Evolutionary conservation across 768 basidiomycete genomes (phyloP).

Genomic region (Hebeloma cylindrosporum): DNA sequence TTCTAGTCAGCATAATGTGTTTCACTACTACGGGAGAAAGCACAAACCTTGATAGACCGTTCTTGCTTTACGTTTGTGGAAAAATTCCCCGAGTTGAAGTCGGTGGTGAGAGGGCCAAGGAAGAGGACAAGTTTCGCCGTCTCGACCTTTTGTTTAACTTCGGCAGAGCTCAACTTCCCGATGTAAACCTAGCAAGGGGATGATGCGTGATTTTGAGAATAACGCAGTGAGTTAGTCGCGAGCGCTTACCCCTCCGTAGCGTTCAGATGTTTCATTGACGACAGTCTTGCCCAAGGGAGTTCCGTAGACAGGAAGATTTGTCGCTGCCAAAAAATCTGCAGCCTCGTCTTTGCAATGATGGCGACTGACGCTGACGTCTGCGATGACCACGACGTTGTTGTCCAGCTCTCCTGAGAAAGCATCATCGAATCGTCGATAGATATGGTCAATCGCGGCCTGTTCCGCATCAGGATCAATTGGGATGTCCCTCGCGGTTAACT

Average conservation of each 20-base stretch:
- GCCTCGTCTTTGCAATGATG: conserved; percentile 12
- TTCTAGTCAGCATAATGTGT: neutral
- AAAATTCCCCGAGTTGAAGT: conserved; percentile 15
- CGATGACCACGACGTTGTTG: conserved; percentile 9
- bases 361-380: conserved; percentile 12
- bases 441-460: conserved; percentile 8
- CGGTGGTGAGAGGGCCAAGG: conserved; percentile 10
- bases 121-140: conserved; percentile 11
- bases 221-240: neutral
- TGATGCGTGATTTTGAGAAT: neutral
- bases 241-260: conserved; percentile 14
- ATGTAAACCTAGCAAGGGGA: conserved; percentile 5
- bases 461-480: conserved; percentile 7
- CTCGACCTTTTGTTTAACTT: conserved; percentile 13
- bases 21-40: neutral
- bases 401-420: conserved; percentile 3
- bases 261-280: conserved; percentile 10
- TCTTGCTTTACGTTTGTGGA: conserved; percentile 7
- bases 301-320: conserved; percentile 13
- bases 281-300: conserved; percentile 14
- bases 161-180: conserved; percentile 5
- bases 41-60: conserved; percentile 7
- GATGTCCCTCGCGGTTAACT: neutral
- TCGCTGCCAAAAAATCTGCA: conserved; percentile 8
- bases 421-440: conserved; percentile 7